phyloP scores from a whole-genome alignment of 2,329 filamentous ascomycete species.

The Colletotrichum tabaci region DNA sequence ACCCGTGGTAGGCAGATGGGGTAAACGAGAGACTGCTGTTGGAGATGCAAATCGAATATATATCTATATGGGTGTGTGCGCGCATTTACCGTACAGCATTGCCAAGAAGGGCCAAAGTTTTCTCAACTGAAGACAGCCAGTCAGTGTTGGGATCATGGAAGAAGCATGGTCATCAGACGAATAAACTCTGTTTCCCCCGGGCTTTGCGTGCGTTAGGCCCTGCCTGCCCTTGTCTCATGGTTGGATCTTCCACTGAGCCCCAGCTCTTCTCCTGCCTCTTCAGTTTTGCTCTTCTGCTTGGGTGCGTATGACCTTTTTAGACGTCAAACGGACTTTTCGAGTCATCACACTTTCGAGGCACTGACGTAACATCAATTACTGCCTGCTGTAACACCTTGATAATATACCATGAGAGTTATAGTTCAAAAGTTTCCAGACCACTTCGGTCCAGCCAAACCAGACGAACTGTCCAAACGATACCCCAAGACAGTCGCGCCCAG shows the following conservation, averaged over 20 bases:
- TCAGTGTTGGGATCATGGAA: conserved; percentile 23
- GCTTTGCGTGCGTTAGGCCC: conserved; percentile 11
- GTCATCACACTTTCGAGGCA: no score
- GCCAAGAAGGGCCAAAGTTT: neutral
- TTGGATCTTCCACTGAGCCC: conserved; percentile 6
- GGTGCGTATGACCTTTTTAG: neutral
- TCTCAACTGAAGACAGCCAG: conserved; percentile 6
- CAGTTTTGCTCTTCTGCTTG: neutral
- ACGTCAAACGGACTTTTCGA: no score
- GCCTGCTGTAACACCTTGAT: no score
- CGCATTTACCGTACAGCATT: neutral
- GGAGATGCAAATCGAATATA: neutral
- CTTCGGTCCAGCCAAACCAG: conserved; percentile 9
- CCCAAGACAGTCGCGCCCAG: neutral
- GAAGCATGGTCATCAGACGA: conserved; percentile 3
- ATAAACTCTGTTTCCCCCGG: conserved; percentile 33
- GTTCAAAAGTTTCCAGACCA: neutral
- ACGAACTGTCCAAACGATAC: conserved; percentile 13
- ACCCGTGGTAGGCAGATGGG: neutral
- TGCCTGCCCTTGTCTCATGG: conserved; percentile 31
- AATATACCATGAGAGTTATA: no score
- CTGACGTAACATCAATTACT: no score
- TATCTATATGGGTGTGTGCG: neutral
- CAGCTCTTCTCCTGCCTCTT: conserved; percentile 8
- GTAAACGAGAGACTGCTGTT: no score